These are phyloP conservation scores for Colletotrichum sublineola DNA, from an alignment of 2,329 filamentous ascomycete genomes.

Conservation along the genomic window DNA sequence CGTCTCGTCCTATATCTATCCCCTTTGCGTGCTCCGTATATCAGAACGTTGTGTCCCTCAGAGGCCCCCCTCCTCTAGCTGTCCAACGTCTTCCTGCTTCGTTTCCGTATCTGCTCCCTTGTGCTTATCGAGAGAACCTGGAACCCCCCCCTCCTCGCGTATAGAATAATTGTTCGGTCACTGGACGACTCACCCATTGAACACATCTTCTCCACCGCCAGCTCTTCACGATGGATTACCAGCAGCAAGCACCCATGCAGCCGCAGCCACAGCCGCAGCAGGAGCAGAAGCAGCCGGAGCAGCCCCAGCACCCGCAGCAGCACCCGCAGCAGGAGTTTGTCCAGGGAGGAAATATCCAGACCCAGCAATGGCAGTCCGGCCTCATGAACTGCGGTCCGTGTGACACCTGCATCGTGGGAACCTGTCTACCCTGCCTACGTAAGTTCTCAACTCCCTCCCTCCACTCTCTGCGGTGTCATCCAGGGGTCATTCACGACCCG, in stretches of 20 bases:
- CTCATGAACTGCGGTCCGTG: slow-evolving; percentile 58
- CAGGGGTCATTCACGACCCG: neutral
- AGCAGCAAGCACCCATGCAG: slow-evolving; percentile 25
- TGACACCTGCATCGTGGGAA: slow-evolving; percentile 54
- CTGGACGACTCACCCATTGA: neutral
- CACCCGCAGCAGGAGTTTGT: slow-evolving; percentile 40
- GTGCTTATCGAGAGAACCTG: neutral
- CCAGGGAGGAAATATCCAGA: slow-evolving; percentile 30
- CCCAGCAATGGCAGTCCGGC: slow-evolving; percentile 54
- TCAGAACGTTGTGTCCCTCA: slow-evolving; percentile 12
- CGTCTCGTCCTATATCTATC: neutral
- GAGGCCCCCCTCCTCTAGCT: neutral
- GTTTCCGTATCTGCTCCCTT: neutral
- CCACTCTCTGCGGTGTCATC: neutral
- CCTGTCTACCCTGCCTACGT: slow-evolving; percentile 60
- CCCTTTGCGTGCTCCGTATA: slow-evolving; percentile 7
- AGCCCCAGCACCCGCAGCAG: slow-evolving; percentile 31
- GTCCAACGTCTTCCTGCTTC: too few species aligned
- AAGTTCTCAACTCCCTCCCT: slow-evolving; percentile 45
- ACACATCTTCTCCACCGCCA: neutral
- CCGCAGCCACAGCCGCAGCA: slow-evolving; percentile 4
- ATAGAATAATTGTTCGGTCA: neutral
- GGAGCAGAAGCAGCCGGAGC: slow-evolving; percentile 30
- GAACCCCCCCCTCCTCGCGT: neutral
- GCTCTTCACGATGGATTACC: slow-evolving; percentile 8